Base-by-base conservation (phyloP, 129 eudicot genomes). In the Artemisia tridentata region DNA sequence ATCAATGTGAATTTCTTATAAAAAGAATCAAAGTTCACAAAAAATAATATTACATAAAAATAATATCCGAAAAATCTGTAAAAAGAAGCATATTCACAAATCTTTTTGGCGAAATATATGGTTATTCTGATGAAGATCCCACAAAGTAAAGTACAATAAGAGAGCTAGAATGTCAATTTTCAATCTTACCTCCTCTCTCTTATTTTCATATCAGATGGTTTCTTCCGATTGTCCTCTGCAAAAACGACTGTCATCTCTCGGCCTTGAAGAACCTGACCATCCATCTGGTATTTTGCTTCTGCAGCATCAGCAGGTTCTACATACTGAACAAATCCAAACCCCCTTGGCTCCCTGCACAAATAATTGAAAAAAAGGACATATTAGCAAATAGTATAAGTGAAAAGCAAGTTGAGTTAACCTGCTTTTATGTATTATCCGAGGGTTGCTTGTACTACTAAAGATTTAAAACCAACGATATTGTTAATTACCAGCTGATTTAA, bases 301-400 rank as follows among this genome's bases (percentile, higher is more conserved):
- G 78, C 83, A 52, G 86, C 88, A 67, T 81, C 81, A 47, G 78
- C 82, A 20, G 90, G 92, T 18, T 89, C 92, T 66, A 89, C 86
- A 78, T 58, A 73, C 72, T 89, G 96, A 67, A 89, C 88, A 68
- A 89, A 89, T 16, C 96, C 96, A 71, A 89, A 89, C 4, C 96
- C 96, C 5, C 90, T 72, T 15, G 92, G 90, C 41, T 86, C 85
- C 68, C 96, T 88, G 86, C 61, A 59, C 31, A 43, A 58, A 21
- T 21, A 54, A 48, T 20, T 5, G 56, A 68, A 60, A 3, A n/a
- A 59, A 71, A 58, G 6, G 6, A 38, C 11, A 38, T 8, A 38
- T 17, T 68, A 65, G 16, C 7, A 29, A 16, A 54, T 8, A 8
- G 11, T 6, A 68, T 50, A 31, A 16, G 54, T 19, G 2, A 12